A percentile compares a stretch with the other conserved stretches of the same genome.
Evolutionary conservation across 805 yeast genomes (phyloP).

Genomic region (Wickerhamomyces canadensis): DNA sequence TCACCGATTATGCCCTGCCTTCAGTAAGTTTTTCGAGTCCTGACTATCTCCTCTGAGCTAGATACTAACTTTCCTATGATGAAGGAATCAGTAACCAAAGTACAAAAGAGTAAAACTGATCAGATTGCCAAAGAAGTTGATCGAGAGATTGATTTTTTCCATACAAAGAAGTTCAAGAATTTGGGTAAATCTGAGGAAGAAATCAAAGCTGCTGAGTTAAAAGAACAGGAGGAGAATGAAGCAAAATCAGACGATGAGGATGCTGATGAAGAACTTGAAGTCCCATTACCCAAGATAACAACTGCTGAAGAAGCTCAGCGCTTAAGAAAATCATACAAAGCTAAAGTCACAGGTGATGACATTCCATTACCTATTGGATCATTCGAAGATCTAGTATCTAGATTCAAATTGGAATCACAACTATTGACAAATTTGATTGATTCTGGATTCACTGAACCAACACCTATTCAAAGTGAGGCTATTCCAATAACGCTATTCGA

Average conservation of each 20-base stretch:
- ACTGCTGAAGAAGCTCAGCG: conserved; percentile 53
- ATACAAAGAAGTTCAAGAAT: conserved; percentile 37
- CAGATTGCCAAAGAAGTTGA: conserved; percentile 47
- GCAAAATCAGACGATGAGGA: conserved; percentile 19
- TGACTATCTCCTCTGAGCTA: neutral
- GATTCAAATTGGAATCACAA: conserved; percentile 59
- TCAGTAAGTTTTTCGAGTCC: conserved; percentile 15
- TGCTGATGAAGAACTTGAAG: conserved; percentile 24
- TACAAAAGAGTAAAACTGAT: conserved; percentile 30
- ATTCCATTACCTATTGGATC: conserved; percentile 89
- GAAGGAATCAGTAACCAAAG: conserved; percentile 4
- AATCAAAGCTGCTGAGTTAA: conserved; percentile 21
- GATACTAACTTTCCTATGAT: no score
- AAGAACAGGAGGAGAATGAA: conserved; percentile 19
- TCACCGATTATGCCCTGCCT: conserved; percentile 24
- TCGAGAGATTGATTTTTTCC: conserved; percentile 81
- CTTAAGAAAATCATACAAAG: conserved; percentile 54
- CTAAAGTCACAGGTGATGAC: conserved; percentile 79
- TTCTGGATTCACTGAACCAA: conserved; percentile 76
- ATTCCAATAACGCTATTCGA: conserved; percentile 67
- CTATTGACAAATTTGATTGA: conserved; percentile 56
- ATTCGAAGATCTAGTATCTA: conserved; percentile 68
- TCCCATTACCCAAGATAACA: conserved; percentile 38
- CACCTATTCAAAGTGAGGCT: conserved; percentile 89
- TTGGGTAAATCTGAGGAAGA: conserved; percentile 23